Evolutionary conservation across 176 grass and related monocot species (phyloP).

Genomic region (Rhynchospora breviuscula): DNA sequence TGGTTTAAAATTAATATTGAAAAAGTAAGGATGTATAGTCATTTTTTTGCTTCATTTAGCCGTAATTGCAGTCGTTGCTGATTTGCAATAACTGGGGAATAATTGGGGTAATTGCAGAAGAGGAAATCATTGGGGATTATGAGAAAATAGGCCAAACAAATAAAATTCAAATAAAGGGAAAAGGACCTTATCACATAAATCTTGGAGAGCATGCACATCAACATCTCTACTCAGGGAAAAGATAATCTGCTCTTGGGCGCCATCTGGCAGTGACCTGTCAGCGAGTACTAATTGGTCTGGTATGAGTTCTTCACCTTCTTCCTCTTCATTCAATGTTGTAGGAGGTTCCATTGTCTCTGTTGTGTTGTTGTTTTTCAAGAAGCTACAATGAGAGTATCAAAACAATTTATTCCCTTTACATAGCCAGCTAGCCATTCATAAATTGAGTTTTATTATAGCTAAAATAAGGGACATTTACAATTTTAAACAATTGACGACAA

Average conservation of each 20-base stretch:
- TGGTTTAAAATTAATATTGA: neutral
- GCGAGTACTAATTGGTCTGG: slow-evolving; percentile 58
- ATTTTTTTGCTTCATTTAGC: neutral
- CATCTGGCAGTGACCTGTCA: slow-evolving; percentile 68
- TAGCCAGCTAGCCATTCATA: neutral
- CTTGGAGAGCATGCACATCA: slow-evolving; percentile 83
- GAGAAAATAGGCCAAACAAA: neutral
- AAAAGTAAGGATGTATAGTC: neutral
- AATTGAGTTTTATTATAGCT: too few relatives aligned
- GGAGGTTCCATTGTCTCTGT: slow-evolving; percentile 65
- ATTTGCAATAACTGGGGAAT: neutral
- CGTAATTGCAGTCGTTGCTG: neutral
- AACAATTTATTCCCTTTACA: neutral
- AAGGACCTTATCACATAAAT: slow-evolving; percentile 78
- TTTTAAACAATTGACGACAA: neutral
- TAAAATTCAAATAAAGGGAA: neutral
- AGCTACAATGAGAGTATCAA: slow-evolving; percentile 37
- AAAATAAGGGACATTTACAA: too few relatives aligned
- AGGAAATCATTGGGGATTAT: neutral
- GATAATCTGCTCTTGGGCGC: slow-evolving; percentile 71
- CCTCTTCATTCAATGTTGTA: slow-evolving; percentile 53
- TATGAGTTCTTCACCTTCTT: slow-evolving; percentile 41
- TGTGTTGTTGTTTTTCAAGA: slow-evolving; percentile 58
- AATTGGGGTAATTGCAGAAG: neutral
- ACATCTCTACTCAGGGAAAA: slow-evolving; percentile 84